Base-by-base conservation (phyloP, 306 rosid species). In the Glycine tomentella region DNA sequence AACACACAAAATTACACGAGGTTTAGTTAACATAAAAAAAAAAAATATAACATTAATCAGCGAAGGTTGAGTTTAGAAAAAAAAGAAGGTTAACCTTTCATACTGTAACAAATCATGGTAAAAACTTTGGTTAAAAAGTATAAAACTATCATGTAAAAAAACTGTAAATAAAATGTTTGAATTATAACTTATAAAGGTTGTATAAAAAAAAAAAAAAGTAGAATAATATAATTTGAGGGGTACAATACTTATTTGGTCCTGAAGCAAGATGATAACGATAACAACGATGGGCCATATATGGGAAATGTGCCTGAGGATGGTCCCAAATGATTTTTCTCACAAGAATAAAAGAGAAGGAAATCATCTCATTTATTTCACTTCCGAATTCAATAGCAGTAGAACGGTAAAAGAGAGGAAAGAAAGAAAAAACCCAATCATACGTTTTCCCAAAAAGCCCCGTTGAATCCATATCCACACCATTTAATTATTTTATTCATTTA, bases 271-370 rank as follows among this genome's bases (percentile, higher is more conserved):
- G 77, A 55, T 76, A 69, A 36, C 83, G 15, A 55, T 70, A 66
- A 49, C 0, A 12, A 38, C 46, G 25, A 66, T 50, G 67, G 68
- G 70, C 72, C 79, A 63, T 15, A 46, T 20, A 56, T 79, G 55
- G 70, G n/a, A 72, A 75, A 38, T 65, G 14, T 72, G 70, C 66
- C 75, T 79, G 8, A 20, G 6, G 49, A 80, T 73, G 87, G 83
- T 72, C 51, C 87, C 83, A 59, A 66, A 15, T 34, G 34, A 69
- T 72, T 16, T 53, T 51, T 33, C 33, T 10, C 49, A 8, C 68
- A 71, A 31, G 9, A 31, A 14, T 8, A 40, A 57, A 62, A 65
- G 20, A 56, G n/a, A 34, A 20, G 16, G 14, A 63, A 64, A 57
- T 66, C 9, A 17, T 46, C 36, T 1, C 45, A 38, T 11, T 72